Evolutionary conservation across 2,329 filamentous ascomycete genomes (phyloP), one percentile per base, ranked within the genome.

Genomic region (Dactylellina cionopaga): DNA sequence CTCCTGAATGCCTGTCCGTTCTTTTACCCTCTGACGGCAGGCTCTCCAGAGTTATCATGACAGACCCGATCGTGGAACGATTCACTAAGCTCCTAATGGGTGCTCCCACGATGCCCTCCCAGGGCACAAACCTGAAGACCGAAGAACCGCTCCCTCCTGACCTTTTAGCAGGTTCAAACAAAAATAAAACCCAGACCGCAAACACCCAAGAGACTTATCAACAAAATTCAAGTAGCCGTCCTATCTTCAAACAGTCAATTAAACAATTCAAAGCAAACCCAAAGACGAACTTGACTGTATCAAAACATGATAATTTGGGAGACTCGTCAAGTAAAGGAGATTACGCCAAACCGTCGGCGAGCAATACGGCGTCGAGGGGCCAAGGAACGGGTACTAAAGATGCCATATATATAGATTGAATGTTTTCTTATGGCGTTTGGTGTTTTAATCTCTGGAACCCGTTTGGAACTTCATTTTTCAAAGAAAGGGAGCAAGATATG

Each of bases 1-100:
- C 81, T 7, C 80, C 88, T 1, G 76, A 81, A 1, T 86, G 86
- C 0, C 78, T 88, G n/a, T 71, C 58, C 29, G 27, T 71, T 24
- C 15, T 29, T 5, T 43, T 71, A 6, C 66, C 66, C 6, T 25
- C 25, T 4, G 46, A 17, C 19, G 31, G 29, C 22, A 43, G 44
- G 19, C 51, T 71, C n/a, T 17, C 41, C 5, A 58, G 24, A 17
- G 58, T 64, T 17, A 71, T 71, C 5, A 71, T 71, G 58, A 64
- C 58, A 22, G 58, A 71, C n/a, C 11, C 33, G 27, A 59, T 59
- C n/a, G 66, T 71, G 7, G 66, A 71, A 27, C 44, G 29, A 25
- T 71, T 71, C n/a, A 71, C 43, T 13, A 29, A 15, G 1, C 66
- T 71, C 15, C 19, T 71, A 27, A 46, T 31, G 10, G 19, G 22